Percentiles rank a stretch among this genome's conserved stretches.
Evolutionary conservation across 106 monocot genomes (phyloP).

Genomic region (Vanilla planifolia): DNA sequence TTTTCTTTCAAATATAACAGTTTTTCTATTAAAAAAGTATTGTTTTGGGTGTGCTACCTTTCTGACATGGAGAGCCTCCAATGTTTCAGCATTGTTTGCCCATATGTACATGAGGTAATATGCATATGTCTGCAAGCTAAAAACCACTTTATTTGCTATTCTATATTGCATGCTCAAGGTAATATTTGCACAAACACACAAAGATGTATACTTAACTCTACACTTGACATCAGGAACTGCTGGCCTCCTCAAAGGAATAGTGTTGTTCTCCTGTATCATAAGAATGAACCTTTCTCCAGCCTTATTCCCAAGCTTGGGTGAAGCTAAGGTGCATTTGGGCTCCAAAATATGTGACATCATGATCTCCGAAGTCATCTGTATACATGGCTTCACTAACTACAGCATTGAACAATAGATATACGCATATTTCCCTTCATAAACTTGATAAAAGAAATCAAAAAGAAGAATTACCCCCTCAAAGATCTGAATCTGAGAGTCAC

Average conservation of each 20-base stretch:
- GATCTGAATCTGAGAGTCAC: neutral
- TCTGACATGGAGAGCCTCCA: neutral
- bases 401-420: no score
- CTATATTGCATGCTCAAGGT: no score
- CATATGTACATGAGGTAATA: constrained; percentile 4
- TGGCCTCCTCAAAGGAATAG: neutral
- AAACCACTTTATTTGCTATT: neutral
- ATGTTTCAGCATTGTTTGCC: neutral
- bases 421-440: no score
- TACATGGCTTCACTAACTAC: neutral
- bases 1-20: no score
- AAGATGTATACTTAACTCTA: no score
- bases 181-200: no score
- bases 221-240: neutral
- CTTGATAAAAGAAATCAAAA: no score
- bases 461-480: neutral
- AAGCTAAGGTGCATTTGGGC: constrained; percentile 1
- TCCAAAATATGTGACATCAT: neutral
- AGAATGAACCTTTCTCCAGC: neutral
- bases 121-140: constrained; percentile 2
- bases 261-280: neutral
- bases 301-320: neutral
- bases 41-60: no score
- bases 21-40: no score
- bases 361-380: neutral